Conservation (phyloP, 2,329 filamentous ascomycete species). For the Atkinsonella hypoxylon region DNA sequence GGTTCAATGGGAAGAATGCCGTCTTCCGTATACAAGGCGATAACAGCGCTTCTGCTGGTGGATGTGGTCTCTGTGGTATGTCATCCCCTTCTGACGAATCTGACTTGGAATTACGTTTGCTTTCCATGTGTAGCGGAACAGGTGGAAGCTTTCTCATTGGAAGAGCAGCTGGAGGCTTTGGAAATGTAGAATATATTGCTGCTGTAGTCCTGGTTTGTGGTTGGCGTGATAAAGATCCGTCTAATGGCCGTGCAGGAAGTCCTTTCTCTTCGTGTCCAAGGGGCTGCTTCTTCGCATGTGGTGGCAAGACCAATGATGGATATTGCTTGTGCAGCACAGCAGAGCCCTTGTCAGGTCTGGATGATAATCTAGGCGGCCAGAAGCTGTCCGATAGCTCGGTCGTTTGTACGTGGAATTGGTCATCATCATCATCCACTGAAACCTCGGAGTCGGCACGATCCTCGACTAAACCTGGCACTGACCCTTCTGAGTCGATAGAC, state of each 20-base stretch:
- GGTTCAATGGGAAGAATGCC: conserved; percentile 1
- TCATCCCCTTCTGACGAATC: neutral
- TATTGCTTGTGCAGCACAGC: conserved; percentile 17
- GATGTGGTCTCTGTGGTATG: conserved; percentile 18
- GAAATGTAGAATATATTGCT: conserved; percentile 30
- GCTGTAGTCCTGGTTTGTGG: conserved; percentile 12
- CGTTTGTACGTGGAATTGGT: conserved; percentile 32
- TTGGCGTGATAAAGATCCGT: conserved; percentile 7
- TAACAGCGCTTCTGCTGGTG: conserved; percentile 16
- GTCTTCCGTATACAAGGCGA: conserved; percentile 12
- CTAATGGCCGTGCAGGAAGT: conserved; percentile 16
- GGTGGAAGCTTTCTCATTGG: conserved; percentile 1
- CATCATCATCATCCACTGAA: conserved; percentile 40
- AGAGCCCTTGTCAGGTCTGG: conserved; percentile 3
- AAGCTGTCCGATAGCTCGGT: conserved; percentile 40
- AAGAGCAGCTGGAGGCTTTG: conserved; percentile 17
- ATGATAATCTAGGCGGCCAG: conserved; percentile 19
- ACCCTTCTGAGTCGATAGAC: conserved; percentile 31
- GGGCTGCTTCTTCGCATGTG: conserved; percentile 10
- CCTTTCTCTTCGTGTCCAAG: conserved; percentile 6
- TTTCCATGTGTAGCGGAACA: neutral
- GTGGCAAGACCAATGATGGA: conserved; percentile 19
- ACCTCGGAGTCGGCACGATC: conserved; percentile 38
- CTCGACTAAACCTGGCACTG: conserved; percentile 37
- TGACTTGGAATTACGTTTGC: neutral